Base-by-base conservation (phyloP, 23 red algal species). In the Gracilaria domingensis region DNA sequence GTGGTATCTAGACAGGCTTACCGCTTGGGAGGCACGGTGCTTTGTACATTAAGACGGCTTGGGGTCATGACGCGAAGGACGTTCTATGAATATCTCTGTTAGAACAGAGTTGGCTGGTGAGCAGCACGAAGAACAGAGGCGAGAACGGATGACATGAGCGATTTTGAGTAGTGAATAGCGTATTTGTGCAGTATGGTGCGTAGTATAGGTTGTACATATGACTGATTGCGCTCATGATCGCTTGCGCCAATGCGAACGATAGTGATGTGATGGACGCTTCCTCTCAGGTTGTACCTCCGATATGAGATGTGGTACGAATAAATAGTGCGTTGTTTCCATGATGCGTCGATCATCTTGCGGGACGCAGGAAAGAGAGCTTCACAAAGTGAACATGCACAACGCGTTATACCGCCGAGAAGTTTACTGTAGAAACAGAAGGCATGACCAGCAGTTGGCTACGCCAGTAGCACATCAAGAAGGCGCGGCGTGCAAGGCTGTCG, bases 1-100 rank as follows among this genome's bases (percentile, higher is more conserved):
- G 88, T 54, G 88, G 88, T 71, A 91, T 91, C 49, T 91, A 91
- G 71, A 30, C 33, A 1, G 51, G 11, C 18, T 55, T 18, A 2
- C 14, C 51, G 51, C 51, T 55, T 55, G 51, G 18, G 51, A 55
- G 18, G 51, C 51, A 1, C 17, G 1, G 17, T 20, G 17, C 9
- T 16, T 55, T 55, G 51, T 18, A 55, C 51, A 55, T 18, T 55
- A 55, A 55, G 18, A 55, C 18, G 9, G 17, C 14, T 55, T 14
- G 9, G 14, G 1, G 51, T 8, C 11, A 55, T 55, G 1, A 55
- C 9, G 51, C 14, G 51, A 55, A 55, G 51, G 51, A 55, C 17
- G 51, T 55, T 48, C 17, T 55, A 20, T 20, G 51, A 55, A 55
- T 1, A n/a, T n/a, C n/a, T n/a, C n/a, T n/a, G n/a, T n/a, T n/a